phyloP scores from a whole-genome alignment of 768 basidiomycete species.

The Rhizopogon sp. region DNA sequence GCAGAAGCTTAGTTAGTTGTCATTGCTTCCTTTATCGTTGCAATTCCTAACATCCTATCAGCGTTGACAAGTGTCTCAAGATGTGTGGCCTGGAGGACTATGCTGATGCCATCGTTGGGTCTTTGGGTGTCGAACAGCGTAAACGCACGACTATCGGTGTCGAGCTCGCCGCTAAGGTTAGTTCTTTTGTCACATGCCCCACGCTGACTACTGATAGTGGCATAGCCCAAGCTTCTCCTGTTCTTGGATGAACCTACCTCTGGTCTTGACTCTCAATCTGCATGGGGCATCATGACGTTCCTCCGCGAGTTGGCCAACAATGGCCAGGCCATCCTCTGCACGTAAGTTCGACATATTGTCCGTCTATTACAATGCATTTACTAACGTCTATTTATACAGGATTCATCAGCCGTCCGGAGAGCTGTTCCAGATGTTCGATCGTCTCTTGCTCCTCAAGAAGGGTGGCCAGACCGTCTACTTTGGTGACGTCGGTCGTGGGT shows the following conservation, averaged over 20 bases:
- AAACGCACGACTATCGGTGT: constrained; percentile 91
- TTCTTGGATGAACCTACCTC: constrained; percentile 45
- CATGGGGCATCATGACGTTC: constrained; percentile 82
- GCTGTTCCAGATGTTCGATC: constrained; percentile 84
- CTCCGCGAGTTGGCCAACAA: constrained; percentile 76
- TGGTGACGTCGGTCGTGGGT: constrained; percentile 79
- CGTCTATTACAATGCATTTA: not conserved
- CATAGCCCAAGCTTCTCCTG: constrained; percentile 18
- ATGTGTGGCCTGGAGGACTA: constrained; percentile 80
- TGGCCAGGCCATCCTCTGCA: constrained; percentile 88
- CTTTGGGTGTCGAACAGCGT: constrained; percentile 61
- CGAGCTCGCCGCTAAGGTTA: constrained; percentile 84
- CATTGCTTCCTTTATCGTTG: not conserved
- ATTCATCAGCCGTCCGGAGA: constrained; percentile 87
- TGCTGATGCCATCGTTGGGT: constrained; percentile 77
- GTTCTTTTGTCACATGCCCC: constrained; percentile 48
- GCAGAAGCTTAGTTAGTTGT: constrained; percentile 54
- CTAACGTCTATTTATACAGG: not conserved
- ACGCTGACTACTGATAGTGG: constrained; percentile 15
- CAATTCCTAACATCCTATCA: not conserved
- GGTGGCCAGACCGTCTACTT: constrained; percentile 95
- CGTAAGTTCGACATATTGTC: constrained; percentile 16
- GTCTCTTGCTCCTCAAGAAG: constrained; percentile 58
- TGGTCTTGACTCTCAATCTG: constrained; percentile 58
- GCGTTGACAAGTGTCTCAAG: constrained; percentile 76